Base-by-base conservation (phyloP, 2,329 filamentous ascomycete species). In the Juglanconis juglandina region DNA sequence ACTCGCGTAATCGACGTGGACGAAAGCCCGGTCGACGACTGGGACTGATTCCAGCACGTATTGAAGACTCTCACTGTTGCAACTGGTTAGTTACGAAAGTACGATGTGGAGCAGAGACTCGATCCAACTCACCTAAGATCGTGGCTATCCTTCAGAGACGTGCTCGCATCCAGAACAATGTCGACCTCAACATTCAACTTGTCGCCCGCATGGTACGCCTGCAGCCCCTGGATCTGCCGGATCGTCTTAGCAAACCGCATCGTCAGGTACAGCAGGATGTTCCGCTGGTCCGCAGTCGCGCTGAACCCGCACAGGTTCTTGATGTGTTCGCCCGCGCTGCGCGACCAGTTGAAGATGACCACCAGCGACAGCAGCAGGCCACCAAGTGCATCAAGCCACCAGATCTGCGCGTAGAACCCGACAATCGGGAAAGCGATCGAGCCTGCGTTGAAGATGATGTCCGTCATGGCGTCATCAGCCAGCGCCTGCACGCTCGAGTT, bases 171-270 rank as follows among this genome's bases (percentile, higher is more conserved):
- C 47, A 96, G 81, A 39, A 96, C 90, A 65, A 95, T 89, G 72
- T 96, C 91, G 10, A 94, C 90, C 70, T 84, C 81, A 33, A 94
- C 90, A 65, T 91, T 92, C 60, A 95, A 81, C 77, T 92, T 93
- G 72, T 95, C 91, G 33, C 91, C 91, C 0, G 88, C 87, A 69
- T 96, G 91, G 71, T 95, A 96, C 2, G 91, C 91, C 66, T 92
- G 88, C 59, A 95, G 77, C 37, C 91, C 91, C 71, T 95, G 91
- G 63, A 96, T 95, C 71, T 91, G 88, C 69, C 86, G 87, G 70
- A 97, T 96, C 11, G 90, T 89, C 66, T 90, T 91, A 50, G 92
- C 92, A 71, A 96, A 96, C 24, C 93, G 89, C 90, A 96, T 96
- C 1, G 92, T 95, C 66, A 96, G 83, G 75, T 97, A 97, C 1